Base-by-base conservation (phyloP, 805 yeast species). In the Nakazawaea anatomiae region DNA sequence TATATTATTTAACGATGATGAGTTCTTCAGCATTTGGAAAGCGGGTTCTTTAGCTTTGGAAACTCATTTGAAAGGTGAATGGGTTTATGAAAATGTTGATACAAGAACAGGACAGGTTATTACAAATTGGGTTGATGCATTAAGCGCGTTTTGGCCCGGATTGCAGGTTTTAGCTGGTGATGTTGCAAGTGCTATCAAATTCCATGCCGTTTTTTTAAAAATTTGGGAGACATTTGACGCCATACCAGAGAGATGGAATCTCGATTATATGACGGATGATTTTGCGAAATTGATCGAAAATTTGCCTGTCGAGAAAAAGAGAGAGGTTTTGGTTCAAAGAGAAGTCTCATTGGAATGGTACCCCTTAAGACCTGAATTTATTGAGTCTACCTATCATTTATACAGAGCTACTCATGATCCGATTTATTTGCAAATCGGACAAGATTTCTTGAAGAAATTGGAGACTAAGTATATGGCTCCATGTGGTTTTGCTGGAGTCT, bases 71-170 rank as follows among this genome's bases (percentile, higher is more conserved):
- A 74, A 72, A 44, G 66, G 60, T 14, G 77, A 74, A 14, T 80
- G 82, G 79, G 69, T 75, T 48, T 80, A 75, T 54, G 63, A 69
- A 1, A 88, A 88, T 58, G 72, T 88, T 1, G 77, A 83, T 49
- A 69, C 76, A 4, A 59, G 67, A 8, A 70, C 70, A 25, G 96
- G 94, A 0, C 58, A 61, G 1, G 60, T 69, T 0, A 67, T 71
- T 2, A 72, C 82, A 6, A 66, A 72, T 30, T 91, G 97, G 97
- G 79, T 92, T 6, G 98, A 91, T 63, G 76, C 94, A 52, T 70
- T 91, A 48, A 76, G 89, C 45, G 97, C 96, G 0, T 91, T 91
- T 64, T 90, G 89, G 77, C 85, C 96, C 0, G 96, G 97, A 0
- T 65, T 91, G 25, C 85, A 85, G 60, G 96, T 87, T 0, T 66